Evolutionary conservation across 495 filamentous ascomycete genomes (phyloP), one percentile per base, ranked within the genome.

Genomic region (Astrocystis sublimbata): DNA sequence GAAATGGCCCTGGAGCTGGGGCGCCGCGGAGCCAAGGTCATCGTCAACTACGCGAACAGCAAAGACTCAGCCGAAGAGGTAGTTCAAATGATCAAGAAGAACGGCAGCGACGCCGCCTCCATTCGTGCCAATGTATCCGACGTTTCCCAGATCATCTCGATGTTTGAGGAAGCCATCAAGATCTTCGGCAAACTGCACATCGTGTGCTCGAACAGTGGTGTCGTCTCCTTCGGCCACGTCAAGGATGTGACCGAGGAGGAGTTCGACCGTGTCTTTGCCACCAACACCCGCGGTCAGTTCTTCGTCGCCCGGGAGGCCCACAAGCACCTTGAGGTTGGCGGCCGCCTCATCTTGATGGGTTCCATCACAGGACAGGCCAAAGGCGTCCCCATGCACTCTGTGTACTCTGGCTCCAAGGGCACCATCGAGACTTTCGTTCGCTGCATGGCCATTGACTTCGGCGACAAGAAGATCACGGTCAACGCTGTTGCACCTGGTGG

Each of bases 221-320:
- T 84, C 63, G 86, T 87, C 71, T 80, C 78, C 41, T 88, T 83
- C 79, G 81, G 83, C 65, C 79, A 81, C 70, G 76, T 86, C 53
- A 82, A 85, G 62, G 88, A 93, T 57, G 82, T 92, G 21, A 92
- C 89, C 6, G 81, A 87, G 66, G 87, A 86, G 60, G 86, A 88
- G 67, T 92, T 86, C 78, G 89, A 93, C 73, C 78, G 83, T 47
- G 86, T 93, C 52, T 91, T 93, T 72, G 82, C 83, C 71, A 76
- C 92, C 58, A 93, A 93, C 76, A 85, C 86, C 4, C 81, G 88
- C 6, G 90, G 85, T 0, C 90, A 93, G 75, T 92, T 92, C 81
- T 92, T 92, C 76, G 90, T 93, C 58, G 89, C 87, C 35, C 89
- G 90, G 76, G 82, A 89, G 30, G 90, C 88, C 55, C 86, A 85